A percentile compares a stretch with the other conserved stretches of the same genome.
Evolutionary conservation across 2,329 filamentous ascomycete genomes (phyloP).

Genomic region (Cadophora gregata): DNA sequence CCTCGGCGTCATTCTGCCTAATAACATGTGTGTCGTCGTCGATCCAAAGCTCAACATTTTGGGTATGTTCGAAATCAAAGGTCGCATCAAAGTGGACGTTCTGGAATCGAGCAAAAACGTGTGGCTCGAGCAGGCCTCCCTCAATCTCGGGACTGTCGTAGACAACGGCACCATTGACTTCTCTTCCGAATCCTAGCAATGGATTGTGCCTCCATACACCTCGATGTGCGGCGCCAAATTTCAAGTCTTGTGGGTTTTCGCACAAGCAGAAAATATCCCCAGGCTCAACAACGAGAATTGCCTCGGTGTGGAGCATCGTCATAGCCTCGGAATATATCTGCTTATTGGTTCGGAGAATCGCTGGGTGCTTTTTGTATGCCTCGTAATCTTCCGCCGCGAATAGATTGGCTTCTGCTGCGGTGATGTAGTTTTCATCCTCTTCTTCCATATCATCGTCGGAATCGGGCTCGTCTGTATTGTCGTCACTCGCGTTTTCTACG

Average conservation of each 20-base stretch:
- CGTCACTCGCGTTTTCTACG: neutral
- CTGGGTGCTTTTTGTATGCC: slow-evolving; percentile 19
- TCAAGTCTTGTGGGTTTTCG: slow-evolving; percentile 4
- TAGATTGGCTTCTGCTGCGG: neutral
- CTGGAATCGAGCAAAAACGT: slow-evolving; percentile 33
- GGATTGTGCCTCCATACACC: slow-evolving; percentile 32
- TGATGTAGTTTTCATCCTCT: slow-evolving; percentile 2
- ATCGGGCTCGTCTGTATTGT: neutral
- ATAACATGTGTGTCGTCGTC: slow-evolving; percentile 24
- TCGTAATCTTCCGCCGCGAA: slow-evolving; percentile 8
- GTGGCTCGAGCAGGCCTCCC: slow-evolving; percentile 30
- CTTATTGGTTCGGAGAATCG: slow-evolving; percentile 26
- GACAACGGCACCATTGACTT: slow-evolving; percentile 8
- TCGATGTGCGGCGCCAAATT: slow-evolving; percentile 16
- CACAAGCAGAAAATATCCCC: slow-evolving; percentile 32
- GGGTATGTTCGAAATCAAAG: slow-evolving; percentile 25
- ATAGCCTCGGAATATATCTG: slow-evolving; percentile 32
- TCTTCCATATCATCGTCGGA: neutral
- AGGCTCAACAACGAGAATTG: slow-evolving; percentile 22
- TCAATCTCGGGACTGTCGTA: slow-evolving; percentile 15
- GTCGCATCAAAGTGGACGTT: slow-evolving; percentile 27
- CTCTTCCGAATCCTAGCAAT: slow-evolving; percentile 15
- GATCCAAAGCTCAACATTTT: slow-evolving; percentile 26
- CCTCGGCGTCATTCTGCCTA: slow-evolving; percentile 1
- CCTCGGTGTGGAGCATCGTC: slow-evolving; percentile 26